Evolutionary conservation across 2,329 filamentous ascomycete species (phyloP).

Genomic region (Aspergillus tubingensis): DNA sequence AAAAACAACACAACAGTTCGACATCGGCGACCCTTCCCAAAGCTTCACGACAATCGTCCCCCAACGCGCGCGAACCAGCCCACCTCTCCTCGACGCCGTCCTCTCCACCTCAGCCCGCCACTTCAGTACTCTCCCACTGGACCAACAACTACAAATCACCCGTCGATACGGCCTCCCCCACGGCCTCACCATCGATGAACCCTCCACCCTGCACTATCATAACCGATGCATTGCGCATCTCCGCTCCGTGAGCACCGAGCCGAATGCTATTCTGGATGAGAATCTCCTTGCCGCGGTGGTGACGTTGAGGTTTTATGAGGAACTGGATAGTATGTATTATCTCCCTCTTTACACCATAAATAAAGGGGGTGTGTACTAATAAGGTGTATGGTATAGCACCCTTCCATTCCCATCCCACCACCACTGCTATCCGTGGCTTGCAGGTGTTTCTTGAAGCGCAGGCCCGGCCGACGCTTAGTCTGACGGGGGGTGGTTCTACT

Average conservation of each 20-base stretch:
- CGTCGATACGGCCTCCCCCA: conserved; percentile 21
- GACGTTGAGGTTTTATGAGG: conserved; percentile 46
- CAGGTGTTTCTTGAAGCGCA: conserved; percentile 30
- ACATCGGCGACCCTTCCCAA: conserved; percentile 42
- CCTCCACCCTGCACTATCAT: conserved; percentile 41
- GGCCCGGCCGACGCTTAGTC: neutral
- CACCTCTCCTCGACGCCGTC: conserved; percentile 41
- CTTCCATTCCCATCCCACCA: conserved; percentile 21
- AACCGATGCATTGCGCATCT: conserved; percentile 42
- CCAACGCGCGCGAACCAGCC: conserved; percentile 40
- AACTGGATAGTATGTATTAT: conserved; percentile 33
- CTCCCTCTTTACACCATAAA: too few species aligned
- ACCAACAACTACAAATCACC: conserved; percentile 14
- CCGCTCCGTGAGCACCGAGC: conserved; percentile 29
- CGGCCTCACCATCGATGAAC: conserved; percentile 23
- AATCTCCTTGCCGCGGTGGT: conserved; percentile 43
- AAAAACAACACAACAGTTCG: conserved; percentile 27
- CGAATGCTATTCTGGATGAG: conserved; percentile 11
- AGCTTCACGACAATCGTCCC: conserved; percentile 45
- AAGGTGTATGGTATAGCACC: conserved; percentile 12
- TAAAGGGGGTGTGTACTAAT: too few species aligned
- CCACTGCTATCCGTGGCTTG: conserved; percentile 23
- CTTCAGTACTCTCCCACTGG: conserved; percentile 26
- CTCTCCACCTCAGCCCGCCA: conserved; percentile 41
- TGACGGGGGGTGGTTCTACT: neutral